A percentile compares a stretch with the other conserved stretches of the same genome.
Evolutionary conservation across 2,329 filamentous ascomycete genomes (phyloP).

Genomic region (Xylaria polymorpha): DNA sequence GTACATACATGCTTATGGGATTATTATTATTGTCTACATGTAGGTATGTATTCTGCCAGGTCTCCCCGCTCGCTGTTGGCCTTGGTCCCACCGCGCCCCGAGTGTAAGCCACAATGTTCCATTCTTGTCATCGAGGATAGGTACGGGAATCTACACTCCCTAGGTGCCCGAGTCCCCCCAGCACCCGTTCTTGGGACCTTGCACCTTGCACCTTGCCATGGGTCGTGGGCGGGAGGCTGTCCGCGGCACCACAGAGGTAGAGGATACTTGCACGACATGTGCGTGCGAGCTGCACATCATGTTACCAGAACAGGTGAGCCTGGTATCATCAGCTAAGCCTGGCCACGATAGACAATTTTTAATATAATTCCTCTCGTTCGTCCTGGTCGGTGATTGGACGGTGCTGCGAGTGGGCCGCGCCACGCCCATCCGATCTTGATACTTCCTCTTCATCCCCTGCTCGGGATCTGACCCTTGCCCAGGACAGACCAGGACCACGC

Average conservation of each 20-base stretch:
- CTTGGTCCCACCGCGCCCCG: constrained; percentile 5
- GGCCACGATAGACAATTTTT: constrained; percentile 13
- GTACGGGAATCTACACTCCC: not conserved
- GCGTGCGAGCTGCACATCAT: not conserved
- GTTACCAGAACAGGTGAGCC: constrained; percentile 9
- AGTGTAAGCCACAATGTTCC: constrained; percentile 19
- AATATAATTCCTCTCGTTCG: constrained; percentile 21
- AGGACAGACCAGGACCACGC: constrained; percentile 8
- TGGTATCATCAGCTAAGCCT: constrained; percentile 23
- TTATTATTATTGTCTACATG: too few species aligned
- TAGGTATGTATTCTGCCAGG: too few species aligned
- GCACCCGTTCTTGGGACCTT: constrained; percentile 18
- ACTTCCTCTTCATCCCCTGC: constrained; percentile 21
- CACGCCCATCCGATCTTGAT: constrained; percentile 31
- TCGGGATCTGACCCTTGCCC: constrained; percentile 28
- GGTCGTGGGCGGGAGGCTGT: not conserved
- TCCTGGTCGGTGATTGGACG: constrained; percentile 26
- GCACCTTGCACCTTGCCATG: too few species aligned
- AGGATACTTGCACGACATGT: constrained; percentile 12
- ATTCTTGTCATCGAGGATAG: constrained; percentile 6
- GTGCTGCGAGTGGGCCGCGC: constrained; percentile 17
- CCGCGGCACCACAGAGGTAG: constrained; percentile 7
- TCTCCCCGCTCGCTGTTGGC: not conserved
- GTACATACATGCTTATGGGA: too few species aligned
- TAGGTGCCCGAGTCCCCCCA: not conserved